Base-by-base conservation (phyloP, 768 basidiomycete genomes). In the Galerina marginata region DNA sequence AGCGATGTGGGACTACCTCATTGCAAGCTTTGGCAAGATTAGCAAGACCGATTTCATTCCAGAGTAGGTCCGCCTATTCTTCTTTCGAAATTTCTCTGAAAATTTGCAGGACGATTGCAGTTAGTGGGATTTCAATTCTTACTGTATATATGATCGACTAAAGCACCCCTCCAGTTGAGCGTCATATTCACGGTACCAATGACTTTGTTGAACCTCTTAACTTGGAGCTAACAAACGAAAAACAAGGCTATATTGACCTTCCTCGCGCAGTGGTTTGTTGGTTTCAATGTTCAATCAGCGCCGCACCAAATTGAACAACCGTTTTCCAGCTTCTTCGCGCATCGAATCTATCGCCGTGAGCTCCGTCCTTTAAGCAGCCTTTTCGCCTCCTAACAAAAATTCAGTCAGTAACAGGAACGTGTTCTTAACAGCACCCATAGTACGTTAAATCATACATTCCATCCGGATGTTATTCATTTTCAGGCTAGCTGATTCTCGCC, bases 281-380 rank as follows among this genome's bases (percentile, higher is more conserved):
- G 42, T 38, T 20, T 47, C 23, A 23, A 20, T 6, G 43, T 45
- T 16, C 23, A 15, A 29, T 36, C 52, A 42, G 48, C 6, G 6
- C 37, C 9, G 20, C 55, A 43, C 37, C 45, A 15, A 33, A 16
- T 40, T 48, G 9, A 33, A 33, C 4, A 33, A 4, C 10, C 23
- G 29, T 4, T 16, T 37, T 37, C 2, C 56, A 77, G 73, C 49
- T 74, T 75, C 68, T 74, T 77, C 44, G 74, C 74, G 9, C 71
- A 74, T 48, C 65, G 79, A 40, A 75, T 80, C 36, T 76, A 71
- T 55, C 63, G 67, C 58, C 65, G 79, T 79, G 56, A 44, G 77
- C 68, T 20, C n/a, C 5, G n/a, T n/a, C 20, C 33, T 16, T 6
- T 14, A 7, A 36, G 11, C 33, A 9, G 6, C 20, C 29, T 9